A percentile compares a stretch with the other conserved stretches of the same genome.
Evolutionary conservation across 495 filamentous ascomycete genomes (phyloP).

Genomic region (Aspergillus egyptiacus): DNA sequence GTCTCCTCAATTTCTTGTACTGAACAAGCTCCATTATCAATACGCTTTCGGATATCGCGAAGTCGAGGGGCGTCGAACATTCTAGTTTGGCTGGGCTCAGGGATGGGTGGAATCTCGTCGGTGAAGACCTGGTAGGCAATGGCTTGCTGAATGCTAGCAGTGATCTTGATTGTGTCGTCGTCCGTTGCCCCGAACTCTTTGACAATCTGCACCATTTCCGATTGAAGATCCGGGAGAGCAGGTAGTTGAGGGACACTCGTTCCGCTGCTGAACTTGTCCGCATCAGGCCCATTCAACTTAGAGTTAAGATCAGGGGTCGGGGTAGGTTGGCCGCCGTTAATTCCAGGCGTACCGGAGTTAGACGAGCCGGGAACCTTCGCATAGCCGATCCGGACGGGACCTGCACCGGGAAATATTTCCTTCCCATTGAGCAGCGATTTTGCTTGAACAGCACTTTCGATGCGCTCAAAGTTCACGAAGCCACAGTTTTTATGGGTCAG

Average conservation of each 20-base stretch:
- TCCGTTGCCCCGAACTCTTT: conserved; percentile 79
- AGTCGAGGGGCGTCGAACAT: conserved; percentile 94
- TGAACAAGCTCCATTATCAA: conserved; percentile 86
- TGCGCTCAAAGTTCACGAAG: conserved; percentile 91
- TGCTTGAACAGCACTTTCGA: conserved; percentile 84
- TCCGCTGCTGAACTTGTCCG: conserved; percentile 36
- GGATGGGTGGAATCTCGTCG: conserved; percentile 81
- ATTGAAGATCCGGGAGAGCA: conserved; percentile 65
- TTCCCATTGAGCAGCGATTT: conserved; percentile 85
- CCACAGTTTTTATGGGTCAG: conserved; percentile 98
- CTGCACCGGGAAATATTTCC: conserved; percentile 96
- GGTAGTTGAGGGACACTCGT: conserved; percentile 59
- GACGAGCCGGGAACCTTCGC: conserved; percentile 90
- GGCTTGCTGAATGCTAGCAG: conserved; percentile 63
- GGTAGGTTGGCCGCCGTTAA: conserved; percentile 78
- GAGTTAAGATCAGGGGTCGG: conserved; percentile 80
- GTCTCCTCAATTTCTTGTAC: conserved; percentile 86
- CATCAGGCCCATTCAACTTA: conserved; percentile 28
- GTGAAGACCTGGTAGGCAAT: conserved; percentile 67
- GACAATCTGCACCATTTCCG: conserved; percentile 81
- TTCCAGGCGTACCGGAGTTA: conserved; percentile 69
- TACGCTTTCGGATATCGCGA: conserved; percentile 92
- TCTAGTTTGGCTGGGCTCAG: conserved; percentile 82
- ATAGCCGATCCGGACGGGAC: conserved; percentile 91
- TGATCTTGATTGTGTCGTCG: conserved; percentile 72